Evolutionary conservation across 2,329 filamentous ascomycete genomes (phyloP), one percentile per base, ranked within the genome.

Genomic region (Stromatinia cepivora): DNA sequence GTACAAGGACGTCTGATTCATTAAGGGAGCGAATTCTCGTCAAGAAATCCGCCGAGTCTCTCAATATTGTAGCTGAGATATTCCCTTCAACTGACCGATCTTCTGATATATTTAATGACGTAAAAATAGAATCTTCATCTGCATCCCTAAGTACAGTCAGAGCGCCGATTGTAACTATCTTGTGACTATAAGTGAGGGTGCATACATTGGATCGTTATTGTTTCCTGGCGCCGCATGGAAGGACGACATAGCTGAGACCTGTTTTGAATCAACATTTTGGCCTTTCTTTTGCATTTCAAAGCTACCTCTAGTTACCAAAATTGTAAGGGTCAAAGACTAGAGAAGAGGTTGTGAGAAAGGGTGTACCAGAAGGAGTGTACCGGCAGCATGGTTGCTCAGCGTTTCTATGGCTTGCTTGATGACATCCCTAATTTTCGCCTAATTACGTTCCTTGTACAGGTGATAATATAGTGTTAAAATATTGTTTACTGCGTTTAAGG

Each of bases 1-100:
- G 84, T 64, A 91, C 80, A n/a, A 90, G 80, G n/a, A 86, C 78
- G 72, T 87, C 85, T 66, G 82, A 81, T 59, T 84, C 81, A 52
- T 74, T 76, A 36, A 88, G 80, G 42, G 81, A 77, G 67, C 78
- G 82, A 56, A 80, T 79, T 57, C 87, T 77, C 20, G 84, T 83
- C 25, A 88, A 78, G 75, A 81, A 84, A 57, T 76, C 82, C 80
- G 70, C 82, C 66, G 69, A 62, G 69, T 79, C 77, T 71, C 73
- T 72, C 28, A 75, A 25, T 28, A 77, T 48, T 22, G 70, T 69
- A 52, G 74, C 73, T 20, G 57, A 62, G 20, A 34, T 4, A 39
- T 69, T 50, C 17, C n/a, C n/a, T 54, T 56, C n/a, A 25, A 54
- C 39, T 28, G 34, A 22, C 7, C 10, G 52, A 11, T 34, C 34